Conservation (phyloP, 148 eudicot genomes). For the Silene uniflora region DNA sequence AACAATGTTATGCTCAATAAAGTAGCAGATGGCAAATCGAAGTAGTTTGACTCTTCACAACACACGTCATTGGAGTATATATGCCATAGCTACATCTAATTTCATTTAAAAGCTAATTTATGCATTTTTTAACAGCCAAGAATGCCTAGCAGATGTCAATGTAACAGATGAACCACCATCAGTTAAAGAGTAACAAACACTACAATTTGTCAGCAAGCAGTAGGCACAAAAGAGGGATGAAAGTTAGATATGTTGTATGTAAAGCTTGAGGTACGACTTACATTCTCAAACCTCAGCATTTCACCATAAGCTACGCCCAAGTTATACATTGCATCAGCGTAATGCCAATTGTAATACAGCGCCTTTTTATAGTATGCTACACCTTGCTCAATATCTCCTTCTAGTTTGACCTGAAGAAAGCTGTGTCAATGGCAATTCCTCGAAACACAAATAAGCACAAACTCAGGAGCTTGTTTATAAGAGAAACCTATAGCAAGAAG, state of each 20-base stretch:
- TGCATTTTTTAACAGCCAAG: background rate
- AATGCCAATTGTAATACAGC: conserved; percentile 92
- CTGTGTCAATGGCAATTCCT: conserved; percentile 7
- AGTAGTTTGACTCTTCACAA: background rate
- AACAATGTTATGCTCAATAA: background rate
- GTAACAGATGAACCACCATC: background rate
- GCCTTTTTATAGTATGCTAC: conserved; percentile 92
- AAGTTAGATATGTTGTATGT: background rate
- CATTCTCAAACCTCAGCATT: conserved; percentile 98
- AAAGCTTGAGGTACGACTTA: conserved; percentile 28
- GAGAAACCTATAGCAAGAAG: background rate
- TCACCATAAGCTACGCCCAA: conserved; percentile 99
- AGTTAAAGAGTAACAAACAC: background rate
- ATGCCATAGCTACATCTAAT: background rate
- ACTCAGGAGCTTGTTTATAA: background rate
- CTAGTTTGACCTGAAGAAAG: conserved; percentile 74
- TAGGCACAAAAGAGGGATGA: background rate
- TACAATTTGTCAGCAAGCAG: background rate
- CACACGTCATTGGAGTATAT: background rate
- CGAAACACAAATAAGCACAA: conserved; percentile 4
- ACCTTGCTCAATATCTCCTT: conserved; percentile 89
- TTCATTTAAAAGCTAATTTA: background rate
- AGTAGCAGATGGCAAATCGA: background rate
- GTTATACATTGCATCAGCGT: conserved; percentile 99
- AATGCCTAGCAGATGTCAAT: background rate